Evolutionary conservation across 345 rosid genomes (phyloP), one percentile per base, ranked within the genome.

Genomic region (Citrus cavaleriei): DNA sequence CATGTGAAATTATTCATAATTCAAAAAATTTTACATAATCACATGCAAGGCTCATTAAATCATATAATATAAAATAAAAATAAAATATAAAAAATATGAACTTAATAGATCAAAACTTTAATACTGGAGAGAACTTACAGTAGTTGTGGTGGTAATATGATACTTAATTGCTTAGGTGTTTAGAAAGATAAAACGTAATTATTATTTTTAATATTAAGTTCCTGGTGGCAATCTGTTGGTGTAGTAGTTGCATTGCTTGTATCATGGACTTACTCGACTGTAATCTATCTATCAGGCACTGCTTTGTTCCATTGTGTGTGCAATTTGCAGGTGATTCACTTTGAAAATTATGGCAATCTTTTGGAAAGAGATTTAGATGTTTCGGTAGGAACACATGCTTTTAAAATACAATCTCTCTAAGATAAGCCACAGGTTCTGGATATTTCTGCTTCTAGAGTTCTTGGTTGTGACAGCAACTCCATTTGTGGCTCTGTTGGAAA

Each of bases 351-450:
- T 60, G 84, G 86, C 38, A 83, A 79, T 77, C 83, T 85, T 59
- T 81, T 85, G 18, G 86, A 85, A 65, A 78, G 68, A 21, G 88
- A 85, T 70, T 37, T 79, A 42, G 86, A 83, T 27, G 82, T 85
- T 73, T 51, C 75, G 0, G 55, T 57, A 83, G 66, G 86, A 85
- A 74, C 86, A 85, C 40, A 59, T 40, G 46, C 77, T 61, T 21
- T 73, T 85, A 21, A 83, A 75, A 13, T 80, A 81, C 58, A 18
- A 79, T 38, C 68, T 86, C 6, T 86, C 89, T 9, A 86, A 79
- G 79, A 83, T 86, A 60, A 86, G 89, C 72, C 89, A 83, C 77
- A 74, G 85, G 77, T 86, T 86, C 37, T 67, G 85, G 1, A 34
- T 83, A 28, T 86, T 58, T 75, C 80, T 86, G 35, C 28, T 86